Base-by-base conservation (phyloP, 805 yeast species). In the Hemisphaericaspora nanyangensis region DNA sequence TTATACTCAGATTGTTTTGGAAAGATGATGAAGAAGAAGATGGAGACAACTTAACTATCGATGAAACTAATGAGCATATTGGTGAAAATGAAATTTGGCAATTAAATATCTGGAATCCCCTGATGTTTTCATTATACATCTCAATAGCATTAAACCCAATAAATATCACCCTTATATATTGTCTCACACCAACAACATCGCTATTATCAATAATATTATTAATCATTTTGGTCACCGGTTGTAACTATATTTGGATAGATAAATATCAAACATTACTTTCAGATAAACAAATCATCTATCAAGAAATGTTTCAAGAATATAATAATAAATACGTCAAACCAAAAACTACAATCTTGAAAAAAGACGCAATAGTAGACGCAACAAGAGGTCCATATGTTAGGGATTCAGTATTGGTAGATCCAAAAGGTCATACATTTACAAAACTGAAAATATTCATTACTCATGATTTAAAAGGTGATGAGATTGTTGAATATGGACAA, bases 101-200 rank as follows among this genome's bases (percentile, higher is more conserved):
- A 41, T 55, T 85, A 30, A 62, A 60, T 15, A 73, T 82, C 35
- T 85, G 95, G 95, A 65, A 68, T 31, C 91, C 91, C 0, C 71
- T 82, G 0, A 67, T 67, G 45, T 80, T 82, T 53, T 70, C 70
- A 24, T 62, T 82, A 5, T 60, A 65, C 34, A 48, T 83, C 2
- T 68, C 76, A 20, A 64, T 76, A 2, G 57, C 76, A 1, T 79
- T 79, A 45, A 79, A 86, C 6, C 93, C 95, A 0, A 52, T 79
- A 7, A 73, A 70, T 34, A 46, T 77, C 7, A 38, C 70, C 3
- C 58, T 74, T 1, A 60, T 72, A n/a, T 57, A 78, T 38, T 59
- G 67, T 44, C 12, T 48, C 12, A 43, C 50, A 13, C 20, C 40
- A 15, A 37, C 51, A 11, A 45, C 48, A n/a, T 42, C 60, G 7